Percentiles rank a stretch among this genome's conserved stretches.
phyloP scores from a whole-genome alignment of 176 grass and related monocot species.

The Cocos nucifera region DNA sequence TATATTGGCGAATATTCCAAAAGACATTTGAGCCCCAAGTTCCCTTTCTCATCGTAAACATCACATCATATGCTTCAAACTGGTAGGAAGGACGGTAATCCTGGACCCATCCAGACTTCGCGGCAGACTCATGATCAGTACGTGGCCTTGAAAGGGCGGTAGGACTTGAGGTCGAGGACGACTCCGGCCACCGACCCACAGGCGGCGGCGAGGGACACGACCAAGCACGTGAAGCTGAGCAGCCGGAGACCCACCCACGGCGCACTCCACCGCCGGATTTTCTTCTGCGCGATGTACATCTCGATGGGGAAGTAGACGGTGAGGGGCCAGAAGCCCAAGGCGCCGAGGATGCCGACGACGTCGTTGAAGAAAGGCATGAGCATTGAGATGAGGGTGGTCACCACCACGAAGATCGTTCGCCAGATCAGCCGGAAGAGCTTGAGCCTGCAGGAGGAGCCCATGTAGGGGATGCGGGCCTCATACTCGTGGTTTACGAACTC shows the following conservation, averaged over 20 bases:
- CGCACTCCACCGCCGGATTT: constrained; percentile 23
- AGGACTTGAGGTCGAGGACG: constrained; percentile 34
- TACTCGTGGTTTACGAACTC: constrained; percentile 33
- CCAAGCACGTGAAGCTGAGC: constrained; percentile 30
- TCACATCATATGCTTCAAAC: too few relatives aligned
- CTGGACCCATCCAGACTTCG: too few relatives aligned
- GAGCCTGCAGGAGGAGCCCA: constrained; percentile 13
- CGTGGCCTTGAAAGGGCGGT: constrained; percentile 23
- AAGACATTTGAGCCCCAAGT: too few relatives aligned
- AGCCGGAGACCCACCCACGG: constrained; percentile 26
- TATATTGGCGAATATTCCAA: too few relatives aligned
- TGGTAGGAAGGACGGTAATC: too few relatives aligned
- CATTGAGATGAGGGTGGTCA: constrained; percentile 39
- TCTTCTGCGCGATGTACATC: constrained; percentile 41
- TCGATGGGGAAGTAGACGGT: constrained; percentile 64
- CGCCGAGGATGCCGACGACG: constrained; percentile 37
- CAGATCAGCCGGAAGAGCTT: constrained; percentile 48
- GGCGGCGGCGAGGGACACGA: constrained; percentile 36
- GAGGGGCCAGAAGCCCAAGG: constrained; percentile 59
- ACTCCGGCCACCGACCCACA: constrained; percentile 36
- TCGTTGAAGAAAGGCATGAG: constrained; percentile 53
- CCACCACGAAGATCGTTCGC: constrained; percentile 31
- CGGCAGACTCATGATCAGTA: not conserved
- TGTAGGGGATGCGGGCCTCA: constrained; percentile 4
- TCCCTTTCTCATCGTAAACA: too few relatives aligned